These are phyloP conservation scores for Phyllachora maydis DNA, from an alignment of 2,329 filamentous ascomycete genomes.

Conservation along the genomic window DNA sequence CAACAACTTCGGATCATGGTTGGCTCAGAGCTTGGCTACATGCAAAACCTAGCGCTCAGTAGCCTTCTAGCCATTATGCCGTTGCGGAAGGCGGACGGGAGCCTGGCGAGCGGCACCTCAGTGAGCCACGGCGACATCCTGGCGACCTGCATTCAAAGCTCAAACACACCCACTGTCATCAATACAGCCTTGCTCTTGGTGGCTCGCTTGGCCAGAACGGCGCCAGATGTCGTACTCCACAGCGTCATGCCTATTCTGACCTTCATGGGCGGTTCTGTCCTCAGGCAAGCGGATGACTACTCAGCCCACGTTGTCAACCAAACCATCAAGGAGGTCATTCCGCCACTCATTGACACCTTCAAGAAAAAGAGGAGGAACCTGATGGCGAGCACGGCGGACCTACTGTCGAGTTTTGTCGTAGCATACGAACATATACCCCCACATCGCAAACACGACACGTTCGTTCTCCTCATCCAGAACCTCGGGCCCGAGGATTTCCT, in stretches of 20 bases:
- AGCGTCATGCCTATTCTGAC: slow-evolving; percentile 99
- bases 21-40: slow-evolving; percentile 72
- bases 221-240: slow-evolving; percentile 80
- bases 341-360: slow-evolving; percentile 71
- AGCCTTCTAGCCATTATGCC: slow-evolving; percentile 73
- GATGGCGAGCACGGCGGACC: slow-evolving; percentile 65
- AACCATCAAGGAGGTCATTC: slow-evolving; percentile 86
- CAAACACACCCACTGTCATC: slow-evolving; percentile 80
- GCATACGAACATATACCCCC: slow-evolving; percentile 91
- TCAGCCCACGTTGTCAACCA: slow-evolving; percentile 90
- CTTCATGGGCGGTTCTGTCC: slow-evolving; percentile 82
- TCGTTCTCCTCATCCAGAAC: slow-evolving; percentile 67
- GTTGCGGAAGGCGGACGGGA: slow-evolving; percentile 41
- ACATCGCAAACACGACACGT: slow-evolving; percentile 65
- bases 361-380: slow-evolving; percentile 60
- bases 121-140: slow-evolving; percentile 75
- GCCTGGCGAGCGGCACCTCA: slow-evolving; percentile 50
- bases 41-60: slow-evolving; percentile 68
- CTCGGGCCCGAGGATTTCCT: slow-evolving; percentile 74
- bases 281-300: slow-evolving; percentile 89
- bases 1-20: slow-evolving; percentile 67
- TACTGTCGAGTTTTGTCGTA: slow-evolving; percentile 87
- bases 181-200: slow-evolving; percentile 79
- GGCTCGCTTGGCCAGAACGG: slow-evolving; percentile 66
- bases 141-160: slow-evolving; percentile 84